A percentile compares a stretch with the other conserved stretches of the same genome.
These are phyloP conservation scores for Cucumis melo DNA, from an alignment of 306 rosid genomes.

Conservation along the genomic window DNA sequence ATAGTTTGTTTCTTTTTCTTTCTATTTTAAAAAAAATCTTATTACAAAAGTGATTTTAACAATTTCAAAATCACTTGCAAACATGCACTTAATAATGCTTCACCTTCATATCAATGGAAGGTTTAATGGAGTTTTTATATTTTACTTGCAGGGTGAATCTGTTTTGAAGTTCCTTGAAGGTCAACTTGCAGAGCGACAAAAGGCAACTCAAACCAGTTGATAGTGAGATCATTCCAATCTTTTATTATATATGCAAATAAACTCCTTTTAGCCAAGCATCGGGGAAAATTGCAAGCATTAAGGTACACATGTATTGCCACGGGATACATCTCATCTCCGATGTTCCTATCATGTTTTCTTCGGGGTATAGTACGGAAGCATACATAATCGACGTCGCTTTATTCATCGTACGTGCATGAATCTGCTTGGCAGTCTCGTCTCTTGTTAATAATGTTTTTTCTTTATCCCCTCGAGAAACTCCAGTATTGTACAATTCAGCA, in stretches of 20 bases:
- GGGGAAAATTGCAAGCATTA: neutral
- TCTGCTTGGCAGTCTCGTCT: neutral
- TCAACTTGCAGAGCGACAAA: neutral
- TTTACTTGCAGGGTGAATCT: neutral
- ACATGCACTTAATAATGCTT: neutral
- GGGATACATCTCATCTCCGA: neutral
- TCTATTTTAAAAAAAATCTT: too few relatives aligned
- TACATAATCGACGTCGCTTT: neutral
- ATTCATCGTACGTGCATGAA: neutral
- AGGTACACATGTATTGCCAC: neutral
- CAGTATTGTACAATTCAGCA: neutral
- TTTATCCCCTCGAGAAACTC: neutral
- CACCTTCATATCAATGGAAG: neutral
- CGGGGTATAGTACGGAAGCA: neutral
- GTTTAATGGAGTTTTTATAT: neutral
- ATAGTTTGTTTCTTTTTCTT: too few relatives aligned
- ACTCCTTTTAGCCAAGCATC: neutral
- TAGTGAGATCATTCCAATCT: neutral
- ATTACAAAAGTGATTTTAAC: too few relatives aligned
- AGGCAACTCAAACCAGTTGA: neutral
- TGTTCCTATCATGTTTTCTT: neutral
- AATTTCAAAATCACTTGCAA: too few relatives aligned
- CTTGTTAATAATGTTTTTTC: neutral
- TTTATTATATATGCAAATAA: neutral
- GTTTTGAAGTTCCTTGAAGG: constrained; percentile 1